phyloP scores from a whole-genome alignment of 192 early-diverging fungal species.

The Gaertneriomyces semiglobifer region DNA sequence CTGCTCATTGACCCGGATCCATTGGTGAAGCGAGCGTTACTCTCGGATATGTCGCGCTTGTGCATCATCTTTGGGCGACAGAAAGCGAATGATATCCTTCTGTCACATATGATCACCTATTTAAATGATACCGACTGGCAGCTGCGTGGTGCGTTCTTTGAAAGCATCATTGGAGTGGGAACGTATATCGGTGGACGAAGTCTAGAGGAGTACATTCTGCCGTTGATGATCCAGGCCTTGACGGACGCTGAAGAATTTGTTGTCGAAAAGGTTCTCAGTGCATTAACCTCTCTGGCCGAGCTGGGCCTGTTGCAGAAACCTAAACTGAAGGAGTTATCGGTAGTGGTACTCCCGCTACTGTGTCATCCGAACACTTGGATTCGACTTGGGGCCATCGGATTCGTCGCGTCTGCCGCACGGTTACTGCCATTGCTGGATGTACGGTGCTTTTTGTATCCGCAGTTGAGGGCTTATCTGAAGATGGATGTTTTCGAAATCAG shows the following conservation, averaged over 20 bases:
- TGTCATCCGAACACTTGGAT: slow-evolving; percentile 83
- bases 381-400: slow-evolving; percentile 69
- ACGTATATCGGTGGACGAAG: slow-evolving; percentile 82
- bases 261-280: slow-evolving; percentile 81
- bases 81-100: slow-evolving; percentile 73
- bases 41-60: slow-evolving; percentile 75
- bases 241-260: slow-evolving; percentile 91
- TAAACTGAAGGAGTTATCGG: slow-evolving; percentile 70
- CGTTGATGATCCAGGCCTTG: slow-evolving; percentile 82
- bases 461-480: slow-evolving; percentile 64
- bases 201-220: slow-evolving; percentile 89
- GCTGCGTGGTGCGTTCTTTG: slow-evolving; percentile 90
- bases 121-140: slow-evolving; percentile 95
- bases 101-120: slow-evolving; percentile 95
- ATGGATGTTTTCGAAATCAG: slow-evolving; percentile 63
- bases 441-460: slow-evolving; percentile 73
- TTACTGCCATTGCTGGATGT: slow-evolving; percentile 66
- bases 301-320: slow-evolving; percentile 72
- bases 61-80: slow-evolving; percentile 82
- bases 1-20: slow-evolving; percentile 79
- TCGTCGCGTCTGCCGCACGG: slow-evolving; percentile 61
- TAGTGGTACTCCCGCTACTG: slow-evolving; percentile 66
- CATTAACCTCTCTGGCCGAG: slow-evolving; percentile 74
- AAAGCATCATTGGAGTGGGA: slow-evolving; percentile 86
- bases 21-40: slow-evolving; percentile 77